phyloP scores from a whole-genome alignment of 108 stramenopile species.

The Mayamaea pseudoterrestris region DNA sequence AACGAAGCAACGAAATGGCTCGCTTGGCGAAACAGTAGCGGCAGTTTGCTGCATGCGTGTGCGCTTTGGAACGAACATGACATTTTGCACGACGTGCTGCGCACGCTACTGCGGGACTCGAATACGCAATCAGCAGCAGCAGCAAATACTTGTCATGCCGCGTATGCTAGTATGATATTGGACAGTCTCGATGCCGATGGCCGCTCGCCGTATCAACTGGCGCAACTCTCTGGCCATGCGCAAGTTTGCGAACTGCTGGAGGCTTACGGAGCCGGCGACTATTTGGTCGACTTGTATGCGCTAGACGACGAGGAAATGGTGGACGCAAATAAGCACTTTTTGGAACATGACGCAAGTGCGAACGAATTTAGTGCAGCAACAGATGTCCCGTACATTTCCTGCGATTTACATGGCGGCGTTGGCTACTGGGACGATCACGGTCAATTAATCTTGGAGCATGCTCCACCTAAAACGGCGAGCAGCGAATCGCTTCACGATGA shows the following conservation, averaged over 20 bases:
- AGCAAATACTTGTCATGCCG: no score
- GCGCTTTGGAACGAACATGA: conserved; percentile 41
- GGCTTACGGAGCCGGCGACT: conserved; percentile 17
- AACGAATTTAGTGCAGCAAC: neutral
- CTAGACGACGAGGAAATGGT: conserved; percentile 1
- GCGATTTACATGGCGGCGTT: conserved; percentile 49
- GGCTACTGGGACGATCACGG: conserved; percentile 70
- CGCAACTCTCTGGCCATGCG: conserved; percentile 27
- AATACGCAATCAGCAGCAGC: neutral
- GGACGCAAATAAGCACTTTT: neutral
- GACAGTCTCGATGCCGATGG: conserved; percentile 25
- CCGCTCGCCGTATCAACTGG: conserved; percentile 29
- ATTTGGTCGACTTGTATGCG: neutral
- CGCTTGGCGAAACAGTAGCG: conserved; percentile 1
- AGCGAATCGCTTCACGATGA: conserved; percentile 9
- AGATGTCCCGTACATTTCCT: conserved; percentile 7
- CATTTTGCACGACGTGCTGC: neutral
- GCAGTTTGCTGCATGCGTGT: conserved; percentile 31
- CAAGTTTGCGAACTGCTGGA: conserved; percentile 23
- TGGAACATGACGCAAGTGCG: no score
- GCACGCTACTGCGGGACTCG: neutral
- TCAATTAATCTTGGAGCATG: conserved; percentile 43
- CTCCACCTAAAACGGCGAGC: conserved; percentile 1
- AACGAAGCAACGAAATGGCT: neutral
- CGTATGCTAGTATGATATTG: conserved; percentile 1